These are phyloP conservation scores for Xylariaceae sp. DNA, from an alignment of 2,329 filamentous ascomycete species.

Conservation along the genomic window DNA sequence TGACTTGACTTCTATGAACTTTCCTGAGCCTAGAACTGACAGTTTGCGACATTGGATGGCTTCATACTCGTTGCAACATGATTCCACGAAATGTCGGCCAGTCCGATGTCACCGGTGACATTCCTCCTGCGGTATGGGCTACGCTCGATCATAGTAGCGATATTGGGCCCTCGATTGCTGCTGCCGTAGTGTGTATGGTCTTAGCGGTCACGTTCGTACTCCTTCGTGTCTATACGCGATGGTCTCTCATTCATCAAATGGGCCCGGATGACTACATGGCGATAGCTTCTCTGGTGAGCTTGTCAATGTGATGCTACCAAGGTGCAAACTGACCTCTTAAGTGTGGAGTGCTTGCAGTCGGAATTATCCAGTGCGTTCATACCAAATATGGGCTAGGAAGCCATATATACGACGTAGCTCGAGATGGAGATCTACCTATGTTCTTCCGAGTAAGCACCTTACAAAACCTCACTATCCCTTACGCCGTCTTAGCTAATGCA, in stretches of 20 bases:
- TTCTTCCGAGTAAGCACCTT: conserved; percentile 13
- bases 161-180: conserved; percentile 6
- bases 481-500: neutral
- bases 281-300: conserved; percentile 13
- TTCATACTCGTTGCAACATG: neutral
- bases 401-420: neutral
- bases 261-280: conserved; percentile 15
- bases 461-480: neutral
- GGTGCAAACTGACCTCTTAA: neutral
- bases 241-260: conserved; percentile 10
- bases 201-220: conserved; percentile 10
- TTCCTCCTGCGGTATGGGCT: neutral
- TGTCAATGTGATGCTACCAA: neutral
- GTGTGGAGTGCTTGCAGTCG: conserved; percentile 11
- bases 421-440: neutral
- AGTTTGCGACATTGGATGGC: too few species aligned
- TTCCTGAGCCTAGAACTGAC: too few species aligned
- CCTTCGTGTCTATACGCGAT: conserved; percentile 14
- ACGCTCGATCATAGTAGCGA: neutral
- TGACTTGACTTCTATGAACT: too few species aligned
- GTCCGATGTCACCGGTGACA: neutral
- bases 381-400: neutral
- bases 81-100: neutral
- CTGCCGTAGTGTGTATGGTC: conserved; percentile 11
- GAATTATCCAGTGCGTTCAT: conserved; percentile 1